Conservation (phyloP, 331 rosid genomes). For the Malus hybrid region DNA sequence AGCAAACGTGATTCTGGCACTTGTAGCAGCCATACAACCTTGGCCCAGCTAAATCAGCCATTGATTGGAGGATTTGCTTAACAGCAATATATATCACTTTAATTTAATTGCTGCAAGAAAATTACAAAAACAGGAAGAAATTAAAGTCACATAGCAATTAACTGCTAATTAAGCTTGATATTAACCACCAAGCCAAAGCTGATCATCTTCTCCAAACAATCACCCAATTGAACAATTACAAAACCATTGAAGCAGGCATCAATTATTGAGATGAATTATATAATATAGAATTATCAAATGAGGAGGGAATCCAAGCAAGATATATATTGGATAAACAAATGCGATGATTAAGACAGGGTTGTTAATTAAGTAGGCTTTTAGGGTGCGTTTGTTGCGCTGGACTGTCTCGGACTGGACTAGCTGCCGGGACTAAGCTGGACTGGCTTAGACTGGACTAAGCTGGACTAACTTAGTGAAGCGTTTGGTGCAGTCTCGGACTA, state of each 20-base stretch:
- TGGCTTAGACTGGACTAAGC: no score
- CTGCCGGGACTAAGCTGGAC: no score
- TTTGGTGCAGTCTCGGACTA: no score
- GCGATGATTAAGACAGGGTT: slow-evolving; percentile 24
- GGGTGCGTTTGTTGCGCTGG: no score
- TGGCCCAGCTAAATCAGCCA: slow-evolving; percentile 38
- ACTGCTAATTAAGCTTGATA: neutral
- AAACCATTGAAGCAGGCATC: neutral
- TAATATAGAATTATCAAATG: slow-evolving; percentile 20
- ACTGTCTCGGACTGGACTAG: no score
- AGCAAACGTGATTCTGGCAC: slow-evolving; percentile 59
- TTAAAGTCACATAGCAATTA: slow-evolving; percentile 9
- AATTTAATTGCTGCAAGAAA: neutral
- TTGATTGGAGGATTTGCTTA: slow-evolving; percentile 19
- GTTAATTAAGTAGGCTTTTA: neutral
- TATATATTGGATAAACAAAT: slow-evolving; percentile 19
- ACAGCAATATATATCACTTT: no score
- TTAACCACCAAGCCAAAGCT: slow-evolving; percentile 14
- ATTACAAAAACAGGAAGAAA: neutral
- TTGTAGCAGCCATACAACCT: slow-evolving; percentile 59
- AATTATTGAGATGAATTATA: slow-evolving; percentile 29
- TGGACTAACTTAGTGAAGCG: no score
- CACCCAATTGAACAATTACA: neutral
- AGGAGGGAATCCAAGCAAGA: neutral
- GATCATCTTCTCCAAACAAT: neutral